Evolutionary conservation across 148 eudicot genomes (phyloP).

Genomic region (Spergularia bocconei): DNA sequence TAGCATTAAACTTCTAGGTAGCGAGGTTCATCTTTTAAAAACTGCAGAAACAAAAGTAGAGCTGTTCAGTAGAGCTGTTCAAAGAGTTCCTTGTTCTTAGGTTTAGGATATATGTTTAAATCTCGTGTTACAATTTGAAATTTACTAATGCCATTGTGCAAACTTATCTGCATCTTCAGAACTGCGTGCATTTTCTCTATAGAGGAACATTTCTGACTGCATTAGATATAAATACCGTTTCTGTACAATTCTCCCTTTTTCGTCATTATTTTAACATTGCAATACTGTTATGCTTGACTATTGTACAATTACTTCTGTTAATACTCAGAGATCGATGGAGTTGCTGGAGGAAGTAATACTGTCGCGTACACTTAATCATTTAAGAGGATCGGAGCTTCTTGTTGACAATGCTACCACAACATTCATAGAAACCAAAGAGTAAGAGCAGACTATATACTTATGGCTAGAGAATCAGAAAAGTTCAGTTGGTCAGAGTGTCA

Average conservation of each 20-base stretch:
- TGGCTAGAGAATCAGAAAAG: not conserved
- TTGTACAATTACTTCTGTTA: not conserved
- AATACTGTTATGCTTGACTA: not conserved
- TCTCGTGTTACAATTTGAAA: not conserved
- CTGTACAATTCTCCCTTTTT: not conserved
- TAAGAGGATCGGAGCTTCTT: conserved; percentile 51
- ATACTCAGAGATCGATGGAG: conserved; percentile 70
- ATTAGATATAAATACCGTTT: not conserved
- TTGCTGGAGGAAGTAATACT: conserved; percentile 88
- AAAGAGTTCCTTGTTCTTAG: not conserved
- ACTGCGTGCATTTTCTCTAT: not conserved
- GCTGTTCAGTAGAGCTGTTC: not conserved
- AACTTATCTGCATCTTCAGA: not conserved
- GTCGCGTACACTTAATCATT: conserved; percentile 71
- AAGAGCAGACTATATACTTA: conserved; percentile 20
- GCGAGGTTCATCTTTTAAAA: conserved; percentile 2
- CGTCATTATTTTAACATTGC: not conserved
- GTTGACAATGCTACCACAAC: conserved; percentile 57
- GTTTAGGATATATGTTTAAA: not conserved
- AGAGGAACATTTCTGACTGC: not conserved
- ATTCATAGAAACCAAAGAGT: conserved; percentile 81
- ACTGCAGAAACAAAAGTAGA: not conserved
- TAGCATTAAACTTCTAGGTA: not conserved
- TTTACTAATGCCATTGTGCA: not conserved
- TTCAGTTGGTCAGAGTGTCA: not conserved